Evolutionary conservation across 1,284 basidiomycete species (phyloP).

Genomic region (Cutaneotrichosporon sp.): DNA sequence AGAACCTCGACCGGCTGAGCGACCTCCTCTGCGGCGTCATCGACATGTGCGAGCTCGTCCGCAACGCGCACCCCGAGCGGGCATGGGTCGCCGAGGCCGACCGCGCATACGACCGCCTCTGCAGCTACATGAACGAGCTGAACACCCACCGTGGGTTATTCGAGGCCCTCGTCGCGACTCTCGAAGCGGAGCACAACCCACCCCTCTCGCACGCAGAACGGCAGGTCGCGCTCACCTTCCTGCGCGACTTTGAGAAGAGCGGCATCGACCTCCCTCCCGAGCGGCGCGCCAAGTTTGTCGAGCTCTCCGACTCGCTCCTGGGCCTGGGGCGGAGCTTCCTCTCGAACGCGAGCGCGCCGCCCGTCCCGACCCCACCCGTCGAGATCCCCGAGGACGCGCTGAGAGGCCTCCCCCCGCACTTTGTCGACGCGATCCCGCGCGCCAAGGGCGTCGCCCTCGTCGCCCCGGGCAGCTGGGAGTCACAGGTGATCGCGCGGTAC

Average conservation of each 20-base stretch:
- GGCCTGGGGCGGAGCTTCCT: constrained; percentile 84
- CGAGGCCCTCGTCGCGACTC: constrained; percentile 57
- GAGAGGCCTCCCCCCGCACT: constrained; percentile 46
- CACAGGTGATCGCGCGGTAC: constrained; percentile 87
- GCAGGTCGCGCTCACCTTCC: constrained; percentile 88
- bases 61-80: constrained; percentile 87
- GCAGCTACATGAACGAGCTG: constrained; percentile 96
- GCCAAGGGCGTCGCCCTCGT: constrained; percentile 60
- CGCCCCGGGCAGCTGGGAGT: constrained; percentile 80
- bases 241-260: constrained; percentile 96
- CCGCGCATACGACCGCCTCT: constrained; percentile 83
- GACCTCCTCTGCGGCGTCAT: constrained; percentile 95
- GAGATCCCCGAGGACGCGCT: constrained; percentile 49
- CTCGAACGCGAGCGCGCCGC: constrained; percentile 58
- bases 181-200: constrained; percentile 42
- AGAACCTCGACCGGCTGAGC: constrained; percentile 91
- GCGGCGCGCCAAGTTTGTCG: constrained; percentile 78
- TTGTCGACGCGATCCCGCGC: constrained; percentile 62
- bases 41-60: constrained; percentile 89
- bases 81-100: constrained; percentile 83
- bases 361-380: constrained; percentile 33
- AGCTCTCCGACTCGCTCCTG: constrained; percentile 89
- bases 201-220: constrained; percentile 50
- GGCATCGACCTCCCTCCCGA: constrained; percentile 84
- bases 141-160: constrained; percentile 95